These are phyloP conservation scores for Vanderwaltozyma yarrowii DNA, from an alignment of 805 yeast species.

Conservation along the genomic window DNA sequence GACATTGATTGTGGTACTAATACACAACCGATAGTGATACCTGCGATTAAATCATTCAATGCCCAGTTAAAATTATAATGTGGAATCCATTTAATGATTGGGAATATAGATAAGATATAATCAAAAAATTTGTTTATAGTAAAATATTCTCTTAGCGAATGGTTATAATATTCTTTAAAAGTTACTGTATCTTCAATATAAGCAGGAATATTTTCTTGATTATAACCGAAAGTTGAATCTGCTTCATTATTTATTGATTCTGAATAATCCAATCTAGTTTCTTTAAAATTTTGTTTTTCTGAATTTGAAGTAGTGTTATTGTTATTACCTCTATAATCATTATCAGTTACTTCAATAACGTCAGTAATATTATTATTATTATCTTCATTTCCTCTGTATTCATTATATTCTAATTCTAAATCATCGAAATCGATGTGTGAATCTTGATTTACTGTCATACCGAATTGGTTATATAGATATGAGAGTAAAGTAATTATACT, in stretches of 20 bases:
- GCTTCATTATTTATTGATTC: background rate
- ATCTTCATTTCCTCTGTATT: background rate
- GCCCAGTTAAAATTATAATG: slow-evolving; percentile 78
- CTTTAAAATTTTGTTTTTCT: background rate
- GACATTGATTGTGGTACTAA: slow-evolving; percentile 95
- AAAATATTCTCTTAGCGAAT: slow-evolving; percentile 10
- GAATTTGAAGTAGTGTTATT: too few species aligned
- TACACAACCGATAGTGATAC: slow-evolving; percentile 87
- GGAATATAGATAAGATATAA: slow-evolving; percentile 61
- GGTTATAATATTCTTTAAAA: slow-evolving; percentile 15
- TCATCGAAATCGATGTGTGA: background rate
- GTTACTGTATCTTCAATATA: slow-evolving; percentile 16
- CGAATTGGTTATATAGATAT: too few species aligned
- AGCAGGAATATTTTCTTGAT: slow-evolving; percentile 4
- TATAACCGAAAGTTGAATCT: background rate
- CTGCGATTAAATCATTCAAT: slow-evolving; percentile 77
- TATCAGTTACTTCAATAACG: too few species aligned
- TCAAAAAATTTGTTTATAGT: slow-evolving; percentile 30
- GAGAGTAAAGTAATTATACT: too few species aligned
- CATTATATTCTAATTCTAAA: slow-evolving; percentile 1
- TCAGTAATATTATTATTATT: background rate
- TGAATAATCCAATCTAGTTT: background rate
- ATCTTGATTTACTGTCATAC: too few species aligned
- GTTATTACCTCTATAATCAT: too few species aligned
- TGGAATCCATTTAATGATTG: slow-evolving; percentile 73